phyloP scores from a whole-genome alignment of 169 alveolate species.

The Miamiensis avidus region DNA sequence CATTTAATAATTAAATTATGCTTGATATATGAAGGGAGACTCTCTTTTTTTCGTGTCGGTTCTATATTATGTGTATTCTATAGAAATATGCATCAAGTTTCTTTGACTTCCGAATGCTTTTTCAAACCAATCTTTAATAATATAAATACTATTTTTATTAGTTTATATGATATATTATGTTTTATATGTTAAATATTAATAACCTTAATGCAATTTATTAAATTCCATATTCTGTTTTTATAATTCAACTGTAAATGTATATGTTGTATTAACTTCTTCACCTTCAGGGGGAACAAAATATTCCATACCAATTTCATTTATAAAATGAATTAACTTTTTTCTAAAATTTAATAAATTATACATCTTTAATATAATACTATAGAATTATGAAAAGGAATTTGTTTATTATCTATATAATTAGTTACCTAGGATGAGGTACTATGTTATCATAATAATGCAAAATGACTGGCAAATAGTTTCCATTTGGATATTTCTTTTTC shows the following conservation, averaged over 20 bases:
- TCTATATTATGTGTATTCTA: background rate
- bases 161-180: too few species aligned
- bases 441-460: slow-evolving; percentile 9
- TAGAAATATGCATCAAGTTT: slow-evolving; percentile 3
- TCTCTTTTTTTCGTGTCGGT: slow-evolving; percentile 21
- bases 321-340: background rate
- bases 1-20: background rate
- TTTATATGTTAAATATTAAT: background rate
- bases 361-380: too few species aligned
- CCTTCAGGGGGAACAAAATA: background rate
- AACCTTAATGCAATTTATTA: slow-evolving; percentile 21
- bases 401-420: too few species aligned
- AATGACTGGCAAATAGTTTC: slow-evolving; percentile 37
- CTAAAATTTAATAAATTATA: background rate
- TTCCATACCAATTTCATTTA: background rate
- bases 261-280: background rate
- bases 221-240: slow-evolving; percentile 16
- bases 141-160: too few species aligned
- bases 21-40: background rate
- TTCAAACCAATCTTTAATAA: slow-evolving; percentile 23
- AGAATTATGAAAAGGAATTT: background rate
- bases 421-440: slow-evolving; percentile 19
- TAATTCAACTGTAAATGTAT: slow-evolving; percentile 4
- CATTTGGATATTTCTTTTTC: slow-evolving; percentile 40
- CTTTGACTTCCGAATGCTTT: slow-evolving; percentile 23